Conservation (phyloP, 2,329 filamentous ascomycete species). For the Talaromyces sp. region DNA sequence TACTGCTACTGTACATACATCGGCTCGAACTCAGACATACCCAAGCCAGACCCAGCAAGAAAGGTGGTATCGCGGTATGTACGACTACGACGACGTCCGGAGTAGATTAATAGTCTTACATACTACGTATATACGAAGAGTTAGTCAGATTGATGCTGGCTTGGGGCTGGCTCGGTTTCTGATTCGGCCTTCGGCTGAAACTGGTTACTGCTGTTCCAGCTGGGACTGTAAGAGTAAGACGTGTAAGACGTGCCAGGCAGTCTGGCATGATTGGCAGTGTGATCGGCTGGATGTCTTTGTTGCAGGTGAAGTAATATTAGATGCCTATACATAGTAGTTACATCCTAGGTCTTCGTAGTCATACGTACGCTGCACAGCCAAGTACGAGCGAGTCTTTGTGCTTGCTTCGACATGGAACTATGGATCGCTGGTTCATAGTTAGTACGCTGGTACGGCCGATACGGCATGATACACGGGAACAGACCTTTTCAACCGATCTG, state of each 20-base stretch:
- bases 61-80: neutral
- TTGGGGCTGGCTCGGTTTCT: slow-evolving; percentile 1
- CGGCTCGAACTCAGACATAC: neutral
- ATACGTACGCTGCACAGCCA: neutral
- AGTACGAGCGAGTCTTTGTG: neutral
- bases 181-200: slow-evolving; percentile 11
- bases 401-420: neutral
- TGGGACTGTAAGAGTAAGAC: neutral
- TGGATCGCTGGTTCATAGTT: neutral
- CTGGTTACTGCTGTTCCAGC: neutral
- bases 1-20: neutral
- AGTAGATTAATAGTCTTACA: slow-evolving; percentile 8
- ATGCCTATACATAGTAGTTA: too few species aligned
- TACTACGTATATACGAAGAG: too few species aligned
- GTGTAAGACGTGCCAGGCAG: neutral
- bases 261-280: neutral
- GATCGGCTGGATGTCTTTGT: neutral
- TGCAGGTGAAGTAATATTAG: neutral
- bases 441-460: neutral
- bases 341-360: too few species aligned
- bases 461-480: neutral
- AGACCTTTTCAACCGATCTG: neutral
- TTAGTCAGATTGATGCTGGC: neutral
- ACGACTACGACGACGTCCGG: neutral
- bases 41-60: neutral